Conservation (phyloP, 164 flowering plant genomes). For the Chimonanthus praecox region DNA sequence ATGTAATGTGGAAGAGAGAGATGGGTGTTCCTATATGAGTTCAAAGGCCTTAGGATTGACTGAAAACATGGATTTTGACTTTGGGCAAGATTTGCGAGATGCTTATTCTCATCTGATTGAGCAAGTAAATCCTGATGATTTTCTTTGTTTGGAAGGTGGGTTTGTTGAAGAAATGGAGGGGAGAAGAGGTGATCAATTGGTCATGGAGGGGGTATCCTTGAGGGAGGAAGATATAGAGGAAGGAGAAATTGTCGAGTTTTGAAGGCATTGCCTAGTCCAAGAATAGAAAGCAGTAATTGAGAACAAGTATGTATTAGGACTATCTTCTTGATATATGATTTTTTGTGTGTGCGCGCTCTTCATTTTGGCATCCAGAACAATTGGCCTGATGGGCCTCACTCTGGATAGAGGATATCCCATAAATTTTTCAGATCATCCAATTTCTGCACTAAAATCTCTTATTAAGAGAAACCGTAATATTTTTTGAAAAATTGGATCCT, state of each 20-base stretch:
- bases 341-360: too few species aligned
- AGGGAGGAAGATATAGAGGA: conserved; percentile 30
- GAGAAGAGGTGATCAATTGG: conserved; percentile 2
- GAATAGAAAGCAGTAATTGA: neutral
- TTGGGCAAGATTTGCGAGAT: conserved; percentile 57
- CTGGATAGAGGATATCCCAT: too few species aligned
- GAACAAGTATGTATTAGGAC: neutral
- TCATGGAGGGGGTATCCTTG: conserved; percentile 3
- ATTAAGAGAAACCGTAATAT: too few species aligned
- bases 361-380: too few species aligned
- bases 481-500: too few species aligned
- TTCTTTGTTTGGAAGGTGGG: conserved; percentile 45
- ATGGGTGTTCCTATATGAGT: conserved; percentile 4
- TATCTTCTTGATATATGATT: too few species aligned
- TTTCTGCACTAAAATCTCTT: too few species aligned
- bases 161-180: conserved; percentile 21
- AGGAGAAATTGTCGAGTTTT: conserved; percentile 2
- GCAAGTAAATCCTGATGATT: conserved; percentile 54
- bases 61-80: conserved; percentile 35
- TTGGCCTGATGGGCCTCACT: too few species aligned
- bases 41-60: conserved; percentile 10
- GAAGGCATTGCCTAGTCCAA: neutral
- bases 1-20: conserved; percentile 4
- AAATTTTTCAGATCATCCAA: too few species aligned
- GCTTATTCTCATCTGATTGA: conserved; percentile 46